A percentile compares a stretch with the other conserved stretches of the same genome.
These are phyloP conservation scores for Coffea eugenioides DNA, from an alignment of 257 asterid species.

Conservation along the genomic window DNA sequence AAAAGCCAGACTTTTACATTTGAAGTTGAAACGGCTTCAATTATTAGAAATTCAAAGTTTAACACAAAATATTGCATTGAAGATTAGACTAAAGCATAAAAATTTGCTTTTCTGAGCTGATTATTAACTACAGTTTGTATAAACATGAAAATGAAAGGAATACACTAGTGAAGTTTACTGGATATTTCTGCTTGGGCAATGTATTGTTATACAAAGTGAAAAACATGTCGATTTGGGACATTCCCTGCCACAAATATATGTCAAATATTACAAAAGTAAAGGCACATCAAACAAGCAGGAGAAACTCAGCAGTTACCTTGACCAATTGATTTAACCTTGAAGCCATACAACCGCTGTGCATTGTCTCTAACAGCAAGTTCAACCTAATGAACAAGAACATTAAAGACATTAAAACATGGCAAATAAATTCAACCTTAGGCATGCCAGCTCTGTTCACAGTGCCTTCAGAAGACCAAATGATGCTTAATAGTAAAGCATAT, in stretches of 20 bases:
- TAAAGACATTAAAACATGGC: slow-evolving; percentile 2
- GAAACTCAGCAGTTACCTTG: slow-evolving; percentile 49
- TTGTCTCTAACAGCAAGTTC: slow-evolving; percentile 93
- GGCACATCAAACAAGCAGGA: not conserved
- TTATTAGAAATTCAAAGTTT: not conserved
- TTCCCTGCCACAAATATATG: too few species aligned
- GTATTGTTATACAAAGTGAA: not conserved
- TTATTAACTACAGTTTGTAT: not conserved
- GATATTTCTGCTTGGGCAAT: not conserved
- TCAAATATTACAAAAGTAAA: not conserved
- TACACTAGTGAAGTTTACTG: not conserved
- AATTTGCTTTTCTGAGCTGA: not conserved
- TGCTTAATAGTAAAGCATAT: not conserved
- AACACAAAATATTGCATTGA: not conserved
- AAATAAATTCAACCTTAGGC: not conserved
- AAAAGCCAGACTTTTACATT: not conserved
- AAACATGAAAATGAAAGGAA: not conserved
- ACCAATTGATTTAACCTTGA: slow-evolving; percentile 62
- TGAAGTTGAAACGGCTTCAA: not conserved
- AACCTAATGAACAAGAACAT: slow-evolving; percentile 49
- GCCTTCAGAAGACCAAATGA: not conserved
- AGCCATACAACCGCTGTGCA: slow-evolving; percentile 80
- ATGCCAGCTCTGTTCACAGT: not conserved
- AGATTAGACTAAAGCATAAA: not conserved
- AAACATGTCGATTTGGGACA: not conserved